Conservation (phyloP, 2,329 filamentous ascomycete genomes). For the Penicillium paneum region DNA sequence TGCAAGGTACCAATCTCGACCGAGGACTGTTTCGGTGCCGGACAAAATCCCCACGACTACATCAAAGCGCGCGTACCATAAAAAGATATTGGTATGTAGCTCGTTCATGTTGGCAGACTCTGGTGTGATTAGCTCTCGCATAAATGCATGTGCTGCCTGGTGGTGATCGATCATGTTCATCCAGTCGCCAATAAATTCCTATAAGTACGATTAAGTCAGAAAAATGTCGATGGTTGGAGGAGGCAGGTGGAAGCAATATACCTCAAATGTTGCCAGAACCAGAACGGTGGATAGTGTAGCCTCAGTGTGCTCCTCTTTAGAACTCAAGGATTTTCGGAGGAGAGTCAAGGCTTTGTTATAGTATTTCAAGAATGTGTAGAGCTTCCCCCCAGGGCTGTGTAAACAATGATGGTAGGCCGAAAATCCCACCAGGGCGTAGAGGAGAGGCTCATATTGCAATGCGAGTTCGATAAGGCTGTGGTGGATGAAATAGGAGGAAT, state of each 20-base stretch:
- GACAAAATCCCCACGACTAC: constrained; percentile 79
- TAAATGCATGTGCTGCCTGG: constrained; percentile 78
- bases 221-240: neutral
- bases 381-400: constrained; percentile 64
- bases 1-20: constrained; percentile 72
- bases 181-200: constrained; percentile 97
- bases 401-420: constrained; percentile 81
- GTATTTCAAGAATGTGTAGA: constrained; percentile 80
- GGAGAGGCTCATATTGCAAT: constrained; percentile 71
- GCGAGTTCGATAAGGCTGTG: constrained; percentile 69
- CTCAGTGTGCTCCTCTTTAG: constrained; percentile 66
- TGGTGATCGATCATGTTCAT: constrained; percentile 90
- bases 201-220: constrained; percentile 12
- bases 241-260: constrained; percentile 41
- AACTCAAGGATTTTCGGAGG: constrained; percentile 68
- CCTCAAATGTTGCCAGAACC: constrained; percentile 90
- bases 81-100: constrained; percentile 68
- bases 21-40: constrained; percentile 69
- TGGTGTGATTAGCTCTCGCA: constrained; percentile 74
- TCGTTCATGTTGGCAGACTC: constrained; percentile 69
- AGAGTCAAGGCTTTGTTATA: constrained; percentile 84
- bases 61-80: constrained; percentile 92
- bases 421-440: constrained; percentile 85
- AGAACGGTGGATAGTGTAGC: constrained; percentile 81
- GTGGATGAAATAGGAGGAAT: constrained; percentile 70